Evolutionary conservation across 345 rosid species (phyloP).

Genomic region (Lumnitzera racemosa): DNA sequence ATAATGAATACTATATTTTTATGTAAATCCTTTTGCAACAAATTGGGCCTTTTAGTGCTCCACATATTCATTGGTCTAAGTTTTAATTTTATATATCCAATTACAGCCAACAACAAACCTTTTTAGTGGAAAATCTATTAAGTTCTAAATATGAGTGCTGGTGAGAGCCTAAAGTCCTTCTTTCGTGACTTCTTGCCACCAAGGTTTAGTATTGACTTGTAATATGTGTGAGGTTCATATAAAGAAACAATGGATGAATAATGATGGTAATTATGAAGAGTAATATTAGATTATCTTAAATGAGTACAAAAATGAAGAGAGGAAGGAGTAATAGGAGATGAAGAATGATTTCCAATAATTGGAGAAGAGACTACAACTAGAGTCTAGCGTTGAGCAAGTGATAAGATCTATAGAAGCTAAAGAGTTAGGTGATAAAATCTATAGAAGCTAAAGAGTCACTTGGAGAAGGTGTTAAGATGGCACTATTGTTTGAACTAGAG

Average conservation of each 20-base stretch:
- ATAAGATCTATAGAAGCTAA: too few species aligned
- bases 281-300: too few species aligned
- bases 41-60: not conserved
- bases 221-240: not conserved
- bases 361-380: too few species aligned
- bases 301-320: too few species aligned
- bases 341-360: too few species aligned
- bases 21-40: not conserved
- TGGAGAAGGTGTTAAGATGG: too few species aligned
- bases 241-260: not conserved
- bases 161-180: not conserved
- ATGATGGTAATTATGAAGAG: not conserved
- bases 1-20: conserved; percentile 1
- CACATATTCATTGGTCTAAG: not conserved
- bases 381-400: too few species aligned
- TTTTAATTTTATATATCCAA: conserved; percentile 4
- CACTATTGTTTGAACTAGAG: too few species aligned
- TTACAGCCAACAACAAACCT: not conserved
- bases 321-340: too few species aligned
- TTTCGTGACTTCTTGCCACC: not conserved
- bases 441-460: too few species aligned
- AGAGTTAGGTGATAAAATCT: too few species aligned
- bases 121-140: not conserved
- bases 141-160: not conserved
- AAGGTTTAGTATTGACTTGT: not conserved